A percentile compares a stretch with the other conserved stretches of the same genome.
Conservation (phyloP, 352 stramenopile genomes). For the Phytophthora citricola region DNA sequence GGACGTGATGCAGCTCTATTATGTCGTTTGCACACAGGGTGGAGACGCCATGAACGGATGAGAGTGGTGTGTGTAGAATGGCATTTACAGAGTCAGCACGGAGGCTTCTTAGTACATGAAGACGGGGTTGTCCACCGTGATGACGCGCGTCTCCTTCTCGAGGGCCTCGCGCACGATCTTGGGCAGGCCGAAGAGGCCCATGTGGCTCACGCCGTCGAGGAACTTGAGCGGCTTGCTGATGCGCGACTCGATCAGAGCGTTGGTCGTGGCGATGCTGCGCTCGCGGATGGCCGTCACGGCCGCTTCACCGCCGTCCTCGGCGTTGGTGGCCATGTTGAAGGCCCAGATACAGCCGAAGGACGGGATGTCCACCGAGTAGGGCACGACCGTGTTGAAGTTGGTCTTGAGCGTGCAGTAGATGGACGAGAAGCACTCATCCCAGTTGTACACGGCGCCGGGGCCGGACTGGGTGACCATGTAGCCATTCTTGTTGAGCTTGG, state of each 20-base stretch:
- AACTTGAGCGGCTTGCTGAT: conserved; percentile 83
- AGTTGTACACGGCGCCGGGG: conserved; percentile 89
- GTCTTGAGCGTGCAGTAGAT: conserved; percentile 94
- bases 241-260: conserved; percentile 64
- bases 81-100: conserved; percentile 37
- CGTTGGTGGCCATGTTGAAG: conserved; percentile 93
- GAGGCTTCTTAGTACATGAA: conserved; percentile 94
- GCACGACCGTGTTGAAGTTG: conserved; percentile 93
- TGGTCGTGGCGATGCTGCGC: conserved; percentile 68
- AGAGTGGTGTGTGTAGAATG: conserved; percentile 32
- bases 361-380: conserved; percentile 93
- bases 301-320: conserved; percentile 56
- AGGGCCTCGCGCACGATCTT: conserved; percentile 92
- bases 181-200: conserved; percentile 91
- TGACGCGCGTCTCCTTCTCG: conserved; percentile 91
- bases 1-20: conserved; percentile 24
- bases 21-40: conserved; percentile 37
- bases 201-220: conserved; percentile 93
- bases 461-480: conserved; percentile 95
- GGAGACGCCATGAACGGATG: conserved; percentile 16
- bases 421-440: conserved; percentile 93
- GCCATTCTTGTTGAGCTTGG: conserved; percentile 85
- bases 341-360: conserved; percentile 95
- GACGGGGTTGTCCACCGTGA: conserved; percentile 96
- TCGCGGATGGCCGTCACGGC: conserved; percentile 57